A percentile compares a stretch with the other conserved stretches of the same genome.
phyloP scores from a whole-genome alignment of 2,329 filamentous ascomycete species.

The Talaromyces verruculosus region DNA sequence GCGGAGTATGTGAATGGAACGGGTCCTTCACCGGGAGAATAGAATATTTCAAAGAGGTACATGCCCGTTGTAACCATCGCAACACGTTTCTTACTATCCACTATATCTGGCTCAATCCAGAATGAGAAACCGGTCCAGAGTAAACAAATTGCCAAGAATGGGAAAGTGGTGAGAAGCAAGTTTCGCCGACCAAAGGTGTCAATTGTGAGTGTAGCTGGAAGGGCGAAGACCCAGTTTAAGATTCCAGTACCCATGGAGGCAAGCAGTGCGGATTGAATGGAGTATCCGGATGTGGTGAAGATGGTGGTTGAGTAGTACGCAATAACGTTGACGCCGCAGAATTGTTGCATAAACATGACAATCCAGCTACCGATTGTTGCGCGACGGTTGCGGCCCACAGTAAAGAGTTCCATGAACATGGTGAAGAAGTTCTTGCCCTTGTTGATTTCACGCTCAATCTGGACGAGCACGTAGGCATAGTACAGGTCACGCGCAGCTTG shows the following conservation, averaged over 20 bases:
- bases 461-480: constrained; percentile 59
- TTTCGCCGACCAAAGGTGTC: constrained; percentile 66
- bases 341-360: constrained; percentile 56
- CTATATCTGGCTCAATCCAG: constrained; percentile 43
- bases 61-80: constrained; percentile 46
- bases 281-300: constrained; percentile 58
- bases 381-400: constrained; percentile 62
- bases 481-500: constrained; percentile 59
- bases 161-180: constrained; percentile 62
- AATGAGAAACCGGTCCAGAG: constrained; percentile 55
- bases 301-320: constrained; percentile 64
- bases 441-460: constrained; percentile 58
- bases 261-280: constrained; percentile 53
- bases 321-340: constrained; percentile 57
- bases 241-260: constrained; percentile 65
- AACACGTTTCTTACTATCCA: constrained; percentile 35
- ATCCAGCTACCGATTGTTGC: constrained; percentile 58
- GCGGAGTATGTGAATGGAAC: constrained; percentile 66
- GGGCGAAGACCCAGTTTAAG: constrained; percentile 65
- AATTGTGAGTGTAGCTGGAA: constrained; percentile 65
- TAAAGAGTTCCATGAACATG: constrained; percentile 60
- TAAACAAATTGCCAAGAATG: constrained; percentile 55
- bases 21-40: constrained; percentile 59
- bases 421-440: constrained; percentile 53
- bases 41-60: constrained; percentile 54